Percentiles rank a stretch among this genome's conserved stretches.
phyloP scores from a whole-genome alignment of 2,329 filamentous ascomycete genomes.

The Colletotrichum sp. region DNA sequence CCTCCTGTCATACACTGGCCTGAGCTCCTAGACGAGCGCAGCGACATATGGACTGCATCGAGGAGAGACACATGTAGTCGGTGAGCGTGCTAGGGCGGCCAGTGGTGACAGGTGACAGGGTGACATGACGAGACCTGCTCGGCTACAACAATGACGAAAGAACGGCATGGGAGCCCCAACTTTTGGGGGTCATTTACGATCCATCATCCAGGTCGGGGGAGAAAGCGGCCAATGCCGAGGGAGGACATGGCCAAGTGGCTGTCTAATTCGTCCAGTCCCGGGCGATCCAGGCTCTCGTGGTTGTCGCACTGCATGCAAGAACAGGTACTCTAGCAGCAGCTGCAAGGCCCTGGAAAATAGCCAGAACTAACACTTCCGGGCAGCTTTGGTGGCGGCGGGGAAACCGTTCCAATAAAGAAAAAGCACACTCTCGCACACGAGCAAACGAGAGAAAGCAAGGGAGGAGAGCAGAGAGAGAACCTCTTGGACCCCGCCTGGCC shows the following conservation, averaged over 20 bases:
- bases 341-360: background rate
- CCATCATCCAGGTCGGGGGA: background rate
- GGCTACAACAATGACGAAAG: constrained; percentile 1
- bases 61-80: background rate
- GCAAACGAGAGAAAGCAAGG: background rate
- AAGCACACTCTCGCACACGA: background rate
- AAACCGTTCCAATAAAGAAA: background rate
- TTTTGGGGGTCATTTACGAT: background rate
- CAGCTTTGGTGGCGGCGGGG: background rate
- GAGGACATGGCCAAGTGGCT: background rate
- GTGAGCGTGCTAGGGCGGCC: background rate
- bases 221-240: background rate
- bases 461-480: background rate
- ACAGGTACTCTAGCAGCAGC: background rate
- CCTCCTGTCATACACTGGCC: background rate
- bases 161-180: background rate
- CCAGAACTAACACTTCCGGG: background rate
- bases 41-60: background rate
- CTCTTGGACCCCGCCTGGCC: background rate
- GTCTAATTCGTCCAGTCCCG: background rate
- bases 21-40: background rate
- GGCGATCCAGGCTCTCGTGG: background rate
- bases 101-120: background rate
- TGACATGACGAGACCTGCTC: background rate
- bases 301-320: background rate